Percentiles rank a stretch among this genome's conserved stretches.
phyloP scores from a whole-genome alignment of 257 asterid genomes.

The Solanum paucissectum region DNA sequence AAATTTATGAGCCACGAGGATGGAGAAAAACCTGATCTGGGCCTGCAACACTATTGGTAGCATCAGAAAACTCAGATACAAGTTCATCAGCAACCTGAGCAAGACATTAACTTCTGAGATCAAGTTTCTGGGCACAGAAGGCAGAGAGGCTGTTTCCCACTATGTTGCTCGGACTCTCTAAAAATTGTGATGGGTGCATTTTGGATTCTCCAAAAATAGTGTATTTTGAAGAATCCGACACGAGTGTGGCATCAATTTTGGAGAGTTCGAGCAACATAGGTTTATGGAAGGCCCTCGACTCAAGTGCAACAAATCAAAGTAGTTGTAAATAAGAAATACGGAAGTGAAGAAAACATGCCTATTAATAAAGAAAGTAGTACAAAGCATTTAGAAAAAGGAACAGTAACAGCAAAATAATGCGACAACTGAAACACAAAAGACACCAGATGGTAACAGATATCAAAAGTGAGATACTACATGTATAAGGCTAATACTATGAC shows the following conservation, averaged over 20 bases:
- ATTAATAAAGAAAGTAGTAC: background rate
- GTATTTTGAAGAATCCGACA: background rate
- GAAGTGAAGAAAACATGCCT: background rate
- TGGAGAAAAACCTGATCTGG: constrained; percentile 73
- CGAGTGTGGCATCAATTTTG: background rate
- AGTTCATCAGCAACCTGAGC: constrained; percentile 97
- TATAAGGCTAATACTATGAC: background rate
- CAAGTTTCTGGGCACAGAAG: background rate
- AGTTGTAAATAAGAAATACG: background rate
- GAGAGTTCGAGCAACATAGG: background rate
- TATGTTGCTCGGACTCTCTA: background rate
- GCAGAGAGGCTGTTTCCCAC: background rate
- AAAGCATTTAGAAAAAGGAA: background rate
- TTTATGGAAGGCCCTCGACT: background rate
- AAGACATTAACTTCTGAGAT: constrained; percentile 4
- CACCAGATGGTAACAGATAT: background rate
- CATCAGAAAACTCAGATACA: constrained; percentile 90
- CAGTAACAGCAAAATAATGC: background rate
- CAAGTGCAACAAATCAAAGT: background rate
- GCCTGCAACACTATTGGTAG: constrained; percentile 42
- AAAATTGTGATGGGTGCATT: background rate
- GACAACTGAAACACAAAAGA: background rate
- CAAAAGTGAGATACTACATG: background rate
- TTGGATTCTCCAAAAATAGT: background rate
- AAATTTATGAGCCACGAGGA: background rate